phyloP scores from a whole-genome alignment of 495 filamentous ascomycete species.

The Glonium stellatum region DNA sequence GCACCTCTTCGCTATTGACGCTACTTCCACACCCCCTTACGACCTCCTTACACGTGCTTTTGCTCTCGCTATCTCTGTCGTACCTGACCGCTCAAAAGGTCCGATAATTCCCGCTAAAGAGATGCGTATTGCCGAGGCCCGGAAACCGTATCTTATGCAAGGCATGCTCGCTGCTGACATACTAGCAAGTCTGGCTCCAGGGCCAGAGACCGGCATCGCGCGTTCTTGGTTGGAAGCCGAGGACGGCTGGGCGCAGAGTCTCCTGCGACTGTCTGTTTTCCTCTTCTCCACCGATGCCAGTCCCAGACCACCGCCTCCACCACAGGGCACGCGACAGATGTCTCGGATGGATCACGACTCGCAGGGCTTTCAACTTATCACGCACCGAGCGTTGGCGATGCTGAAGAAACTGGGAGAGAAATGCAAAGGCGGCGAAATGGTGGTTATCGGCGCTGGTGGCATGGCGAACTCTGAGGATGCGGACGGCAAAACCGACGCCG shows the following conservation, averaged over 20 bases:
- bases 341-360: slow-evolving; percentile 13
- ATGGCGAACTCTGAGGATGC: slow-evolving; percentile 12
- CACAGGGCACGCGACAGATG: slow-evolving; percentile 21
- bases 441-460: slow-evolving; percentile 13
- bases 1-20: slow-evolving; percentile 69
- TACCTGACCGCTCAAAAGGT: slow-evolving; percentile 55
- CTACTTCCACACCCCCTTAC: slow-evolving; percentile 52
- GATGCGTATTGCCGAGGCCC: slow-evolving; percentile 62
- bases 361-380: slow-evolving; percentile 33
- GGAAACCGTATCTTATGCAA: slow-evolving; percentile 83
- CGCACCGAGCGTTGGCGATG: slow-evolving; percentile 47
- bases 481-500: slow-evolving; percentile 5
- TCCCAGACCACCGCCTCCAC: slow-evolving; percentile 29
- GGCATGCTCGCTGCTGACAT: slow-evolving; percentile 89
- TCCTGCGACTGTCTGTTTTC: slow-evolving; percentile 63
- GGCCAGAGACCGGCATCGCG: slow-evolving; percentile 63
- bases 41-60: slow-evolving; percentile 87
- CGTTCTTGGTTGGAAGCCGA: slow-evolving; percentile 75
- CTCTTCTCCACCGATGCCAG: slow-evolving; percentile 45
- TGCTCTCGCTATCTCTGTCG: slow-evolving; percentile 73
- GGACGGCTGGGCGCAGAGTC: slow-evolving; percentile 75
- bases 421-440: slow-evolving; percentile 18
- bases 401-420: slow-evolving; percentile 52
- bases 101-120: slow-evolving; percentile 35
- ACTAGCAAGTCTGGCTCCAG: slow-evolving; percentile 65